Conservation (phyloP, 2,329 filamentous ascomycete species). For the Bisporella sp. region DNA sequence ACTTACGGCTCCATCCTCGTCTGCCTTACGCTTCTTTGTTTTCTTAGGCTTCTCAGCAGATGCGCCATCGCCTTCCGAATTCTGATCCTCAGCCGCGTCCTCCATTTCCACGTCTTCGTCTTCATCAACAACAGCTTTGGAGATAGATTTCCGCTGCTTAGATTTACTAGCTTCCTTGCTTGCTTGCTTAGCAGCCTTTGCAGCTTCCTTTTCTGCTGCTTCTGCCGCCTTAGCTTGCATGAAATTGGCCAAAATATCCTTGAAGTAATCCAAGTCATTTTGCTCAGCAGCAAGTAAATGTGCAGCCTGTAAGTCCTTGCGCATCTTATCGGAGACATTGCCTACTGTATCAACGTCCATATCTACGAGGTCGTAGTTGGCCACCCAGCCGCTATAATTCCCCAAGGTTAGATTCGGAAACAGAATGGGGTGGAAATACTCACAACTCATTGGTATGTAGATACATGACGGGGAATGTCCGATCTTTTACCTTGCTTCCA, state of each 20-base stretch:
- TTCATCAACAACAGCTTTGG: constrained; percentile 38
- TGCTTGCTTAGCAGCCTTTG: constrained; percentile 38
- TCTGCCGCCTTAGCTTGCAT: constrained; percentile 58
- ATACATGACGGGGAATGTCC: constrained; percentile 94
- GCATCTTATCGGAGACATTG: constrained; percentile 64
- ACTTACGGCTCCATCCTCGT: constrained; percentile 63
- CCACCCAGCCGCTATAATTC: constrained; percentile 72
- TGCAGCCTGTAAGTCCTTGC: constrained; percentile 71
- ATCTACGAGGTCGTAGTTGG: constrained; percentile 74
- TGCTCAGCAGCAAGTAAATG: constrained; percentile 74
- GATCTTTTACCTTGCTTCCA: constrained; percentile 76
- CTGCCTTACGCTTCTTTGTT: constrained; percentile 80
- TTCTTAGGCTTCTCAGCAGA: constrained; percentile 46
- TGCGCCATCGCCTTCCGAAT: constrained; percentile 43
- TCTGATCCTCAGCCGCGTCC: constrained; percentile 42
- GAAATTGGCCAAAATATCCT: constrained; percentile 66
- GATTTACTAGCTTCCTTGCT: constrained; percentile 36
- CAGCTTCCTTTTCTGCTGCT: constrained; percentile 35
- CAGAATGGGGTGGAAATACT: constrained; percentile 35
- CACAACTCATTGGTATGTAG: constrained; percentile 94
- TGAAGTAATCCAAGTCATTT: constrained; percentile 75
- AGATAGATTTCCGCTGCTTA: constrained; percentile 32
- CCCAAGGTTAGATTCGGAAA: background rate
- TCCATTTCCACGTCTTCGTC: constrained; percentile 53
- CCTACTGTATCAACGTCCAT: constrained; percentile 69